Conservation (phyloP, 2,329 filamentous ascomycete genomes). For the Dothideomycetes sp. region DNA sequence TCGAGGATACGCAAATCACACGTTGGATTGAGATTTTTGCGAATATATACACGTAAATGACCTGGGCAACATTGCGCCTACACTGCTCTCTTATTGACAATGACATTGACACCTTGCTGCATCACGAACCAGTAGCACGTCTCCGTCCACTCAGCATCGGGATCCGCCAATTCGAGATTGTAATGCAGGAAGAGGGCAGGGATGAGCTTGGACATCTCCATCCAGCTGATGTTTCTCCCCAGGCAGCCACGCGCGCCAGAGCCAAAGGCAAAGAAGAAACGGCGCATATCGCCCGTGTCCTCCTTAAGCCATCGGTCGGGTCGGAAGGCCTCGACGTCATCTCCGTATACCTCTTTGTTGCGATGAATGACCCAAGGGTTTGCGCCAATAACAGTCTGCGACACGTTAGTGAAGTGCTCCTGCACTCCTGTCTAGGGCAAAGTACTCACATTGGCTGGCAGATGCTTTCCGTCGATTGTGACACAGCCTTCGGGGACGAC, state of each 20-base stretch:
- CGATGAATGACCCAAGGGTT: slow-evolving; percentile 25
- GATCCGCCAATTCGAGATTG: slow-evolving; percentile 22
- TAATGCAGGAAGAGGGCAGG: slow-evolving; percentile 25
- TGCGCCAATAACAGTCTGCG: slow-evolving; percentile 16
- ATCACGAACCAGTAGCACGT: slow-evolving; percentile 21
- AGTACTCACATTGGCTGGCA: slow-evolving; percentile 17
- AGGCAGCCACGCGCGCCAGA: slow-evolving; percentile 19
- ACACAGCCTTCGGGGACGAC: slow-evolving; percentile 26
- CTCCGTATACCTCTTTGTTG: slow-evolving; percentile 18
- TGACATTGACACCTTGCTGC: slow-evolving; percentile 17
- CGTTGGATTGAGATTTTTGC: no score
- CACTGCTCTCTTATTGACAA: slow-evolving; percentile 3
- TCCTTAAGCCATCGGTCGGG: slow-evolving; percentile 25
- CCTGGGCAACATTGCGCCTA: no score
- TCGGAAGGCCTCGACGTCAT: slow-evolving; percentile 21
- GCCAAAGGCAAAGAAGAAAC: slow-evolving; percentile 26
- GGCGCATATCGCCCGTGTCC: slow-evolving; percentile 13
- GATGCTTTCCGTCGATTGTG: slow-evolving; percentile 21
- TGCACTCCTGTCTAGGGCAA: not conserved
- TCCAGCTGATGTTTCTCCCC: slow-evolving; percentile 21
- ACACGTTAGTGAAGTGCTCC: not conserved
- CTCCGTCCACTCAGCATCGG: slow-evolving; percentile 19
- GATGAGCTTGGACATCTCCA: slow-evolving; percentile 25
- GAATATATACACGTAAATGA: no score
- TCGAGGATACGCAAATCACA: no score